phyloP scores from a whole-genome alignment of 2,329 filamentous ascomycete genomes.

The Myriangium duriaei region DNA sequence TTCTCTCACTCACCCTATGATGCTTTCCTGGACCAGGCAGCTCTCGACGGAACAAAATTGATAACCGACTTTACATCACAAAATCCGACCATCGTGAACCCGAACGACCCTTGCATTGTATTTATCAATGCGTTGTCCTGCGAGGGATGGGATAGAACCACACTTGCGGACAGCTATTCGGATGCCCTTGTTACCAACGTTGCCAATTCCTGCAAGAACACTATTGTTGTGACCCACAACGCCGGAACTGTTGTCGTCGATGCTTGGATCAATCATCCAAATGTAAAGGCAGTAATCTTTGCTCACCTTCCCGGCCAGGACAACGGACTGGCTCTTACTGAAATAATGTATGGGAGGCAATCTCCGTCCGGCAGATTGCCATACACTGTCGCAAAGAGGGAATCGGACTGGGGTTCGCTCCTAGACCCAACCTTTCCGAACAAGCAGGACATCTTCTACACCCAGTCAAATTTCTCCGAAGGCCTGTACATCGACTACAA shows the following conservation, averaged over 20 bases:
- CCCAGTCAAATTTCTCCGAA: conserved; percentile 20
- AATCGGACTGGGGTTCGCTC: conserved; percentile 42
- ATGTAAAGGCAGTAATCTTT: conserved; percentile 52
- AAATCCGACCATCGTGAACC: conserved; percentile 37
- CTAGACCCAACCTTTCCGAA: conserved; percentile 19
- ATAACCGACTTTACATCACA: conserved; percentile 46
- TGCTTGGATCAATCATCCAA: conserved; percentile 48
- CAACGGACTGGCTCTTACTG: conserved; percentile 43
- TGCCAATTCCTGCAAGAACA: conserved; percentile 47
- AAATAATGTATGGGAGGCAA: conserved; percentile 45
- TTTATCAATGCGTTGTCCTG: conserved; percentile 44
- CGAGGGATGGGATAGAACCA: conserved; percentile 27
- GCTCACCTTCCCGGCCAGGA: conserved; percentile 55
- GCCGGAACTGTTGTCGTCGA: conserved; percentile 50
- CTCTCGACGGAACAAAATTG: conserved; percentile 43
- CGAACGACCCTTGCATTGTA: conserved; percentile 35
- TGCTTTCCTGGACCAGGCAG: conserved; percentile 23
- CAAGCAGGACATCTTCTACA: conserved; percentile 10
- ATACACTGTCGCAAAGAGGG: conserved; percentile 47
- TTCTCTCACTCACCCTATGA: conserved; percentile 25
- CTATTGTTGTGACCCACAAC: conserved; percentile 53
- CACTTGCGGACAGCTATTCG: conserved; percentile 29
- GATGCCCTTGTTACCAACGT: conserved; percentile 46
- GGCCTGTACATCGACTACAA: conserved; percentile 28
- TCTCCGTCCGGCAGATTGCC: conserved; percentile 48